Conservation (phyloP, 495 filamentous ascomycete genomes). For the Ramalina intermedia region DNA sequence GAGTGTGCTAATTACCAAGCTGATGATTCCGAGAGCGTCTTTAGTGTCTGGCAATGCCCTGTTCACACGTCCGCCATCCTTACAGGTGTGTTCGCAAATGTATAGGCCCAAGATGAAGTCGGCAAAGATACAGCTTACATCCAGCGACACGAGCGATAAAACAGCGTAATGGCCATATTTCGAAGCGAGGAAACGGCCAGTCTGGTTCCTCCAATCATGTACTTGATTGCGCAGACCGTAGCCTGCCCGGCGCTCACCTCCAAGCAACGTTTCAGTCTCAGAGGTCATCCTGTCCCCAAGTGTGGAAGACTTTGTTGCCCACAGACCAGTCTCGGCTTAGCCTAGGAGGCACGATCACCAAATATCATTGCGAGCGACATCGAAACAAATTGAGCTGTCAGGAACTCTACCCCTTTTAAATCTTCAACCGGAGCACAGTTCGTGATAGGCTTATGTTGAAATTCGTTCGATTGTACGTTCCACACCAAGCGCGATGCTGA, state of each 20-base stretch:
- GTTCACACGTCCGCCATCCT: conserved; percentile 15
- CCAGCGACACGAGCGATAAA: conserved; percentile 38
- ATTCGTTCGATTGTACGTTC: too few species aligned
- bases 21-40: conserved; percentile 27
- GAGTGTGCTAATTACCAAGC: conserved; percentile 40
- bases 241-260: neutral
- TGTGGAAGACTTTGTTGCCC: neutral
- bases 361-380: too few species aligned
- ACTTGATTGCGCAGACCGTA: neutral
- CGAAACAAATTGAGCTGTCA: too few species aligned
- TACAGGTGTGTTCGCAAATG: conserved; percentile 37
- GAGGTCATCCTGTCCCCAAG: neutral
- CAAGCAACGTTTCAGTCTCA: neutral
- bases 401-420: too few species aligned
- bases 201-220: conserved; percentile 6
- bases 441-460: too few species aligned
- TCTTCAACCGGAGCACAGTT: too few species aligned
- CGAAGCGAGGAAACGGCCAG: conserved; percentile 33
- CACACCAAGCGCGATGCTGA: too few species aligned
- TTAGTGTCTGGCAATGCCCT: conserved; percentile 23
- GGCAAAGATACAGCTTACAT: conserved; percentile 43
- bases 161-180: conserved; percentile 43
- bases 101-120: conserved; percentile 48
- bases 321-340: neutral
- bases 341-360: too few species aligned